Evolutionary conservation across 352 stramenopile genomes (phyloP), one percentile per base, ranked within the genome.

Genomic region (Globisporangium mamillatum): DNA sequence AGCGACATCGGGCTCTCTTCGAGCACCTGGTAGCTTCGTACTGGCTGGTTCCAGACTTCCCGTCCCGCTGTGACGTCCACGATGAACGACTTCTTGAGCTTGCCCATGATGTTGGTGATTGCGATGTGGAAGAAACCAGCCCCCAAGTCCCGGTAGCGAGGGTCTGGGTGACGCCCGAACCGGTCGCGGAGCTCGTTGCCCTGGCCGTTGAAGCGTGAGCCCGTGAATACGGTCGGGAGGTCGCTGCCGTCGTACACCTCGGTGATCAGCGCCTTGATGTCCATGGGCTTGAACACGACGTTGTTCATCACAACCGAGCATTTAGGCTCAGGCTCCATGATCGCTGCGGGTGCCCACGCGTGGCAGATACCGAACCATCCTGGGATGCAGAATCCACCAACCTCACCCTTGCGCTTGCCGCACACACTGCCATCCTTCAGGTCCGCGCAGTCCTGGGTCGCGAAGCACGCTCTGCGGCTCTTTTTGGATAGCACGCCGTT

Each of bases 341-440:
- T 79, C 22, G 80, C 60, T 9, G 80, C 80, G 6, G 80, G 78
- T 29, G 80, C 80, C 80, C 80, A 89, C 1, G 80, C 80, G 63
- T 89, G 80, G 41, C 80, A 89, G 58, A 89, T 82, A 55, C 78
- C 80, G 57, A 84, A 87, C 80, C 80, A 89, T 0, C 66, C 85
- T 1, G 79, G 80, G 34, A 89, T 79, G 55, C 80, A 89, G 65
- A 81, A 72, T 1, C 80, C 78, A 0, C 24, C 46, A 20, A 62
- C 66, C 20, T 71, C 50, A 8, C 74, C 69, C 0, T 69, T 27
- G 16, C 78, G 78, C 38, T 79, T 85, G 32, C 75, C 75, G 29
- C 80, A 89, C 29, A 81, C 73, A 38, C 78, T 86, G 22, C 57
- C 66, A 29, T 85, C 76, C 5, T 82, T 74, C 5, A 84, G 60